Evolutionary conservation across 306 rosid genomes (phyloP), one percentile per base, ranked within the genome.

Genomic region (Pterocarpus santalinus): DNA sequence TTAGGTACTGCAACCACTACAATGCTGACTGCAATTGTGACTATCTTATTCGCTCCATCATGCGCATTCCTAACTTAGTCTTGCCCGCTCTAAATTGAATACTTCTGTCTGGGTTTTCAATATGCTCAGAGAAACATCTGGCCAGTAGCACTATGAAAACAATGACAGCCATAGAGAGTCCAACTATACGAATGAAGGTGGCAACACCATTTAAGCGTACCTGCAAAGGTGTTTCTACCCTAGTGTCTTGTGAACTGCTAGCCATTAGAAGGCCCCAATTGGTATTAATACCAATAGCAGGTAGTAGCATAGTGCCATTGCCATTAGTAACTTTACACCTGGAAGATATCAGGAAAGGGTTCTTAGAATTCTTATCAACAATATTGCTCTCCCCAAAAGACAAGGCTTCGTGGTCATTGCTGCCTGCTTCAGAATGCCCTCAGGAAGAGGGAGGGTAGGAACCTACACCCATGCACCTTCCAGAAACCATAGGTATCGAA

Each of bases 141-240:
- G 83, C 81, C 72, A 94, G 64, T 32, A 94, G 94, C 72, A 90
- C 92, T 73, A 88, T 12, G 77, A 94, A 83, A 70, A 94, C 97
- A 44, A 41, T 34, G 39, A 82, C 66, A 35, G 97, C 98, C 83
- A 94, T 94, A 13, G 94, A 58, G 60, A 94, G 97, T 56, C 98
- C 98, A 78, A 86, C 91, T 67, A 92, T 67, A 28, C 98, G 97
- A 79, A 94, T 89, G 82, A 92, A 92, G 81, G 97, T 94, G 36
- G 98, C 95, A 22, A 94, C 89, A 62, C 98, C 98, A 56, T 94
- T 94, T 65, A 94, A 84, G 83, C 97, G 97, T 52, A 94, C 98
- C 95, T 94, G 98, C 92, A 94, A 90, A 35, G 97, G 98, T 67
- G 98, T 94, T 88, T 94, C 98, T 82, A 92, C 97, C 67, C 97